phyloP scores from a whole-genome alignment of 2,329 filamentous ascomycete species.

The Hypoxylon sp. region DNA sequence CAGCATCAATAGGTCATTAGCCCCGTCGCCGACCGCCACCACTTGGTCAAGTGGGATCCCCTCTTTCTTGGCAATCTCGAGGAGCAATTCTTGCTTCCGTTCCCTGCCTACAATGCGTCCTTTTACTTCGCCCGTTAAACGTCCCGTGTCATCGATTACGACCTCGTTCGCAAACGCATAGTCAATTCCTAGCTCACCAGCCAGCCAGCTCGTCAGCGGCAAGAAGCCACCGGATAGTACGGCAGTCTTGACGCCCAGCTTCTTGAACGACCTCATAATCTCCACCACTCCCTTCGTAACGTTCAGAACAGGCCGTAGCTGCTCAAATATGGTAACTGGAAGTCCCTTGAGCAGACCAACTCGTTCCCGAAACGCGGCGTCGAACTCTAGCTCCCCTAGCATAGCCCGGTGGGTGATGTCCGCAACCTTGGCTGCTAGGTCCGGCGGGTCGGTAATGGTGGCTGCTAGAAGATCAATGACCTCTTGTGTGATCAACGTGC shows the following conservation, averaged over 20 bases:
- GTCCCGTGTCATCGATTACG: conserved; percentile 67
- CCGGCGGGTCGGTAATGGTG: conserved; percentile 74
- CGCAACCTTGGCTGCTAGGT: conserved; percentile 84
- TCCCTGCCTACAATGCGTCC: conserved; percentile 81
- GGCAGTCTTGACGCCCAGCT: conserved; percentile 85
- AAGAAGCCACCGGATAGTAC: conserved; percentile 94
- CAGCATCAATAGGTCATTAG: conserved; percentile 87
- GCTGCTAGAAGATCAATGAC: conserved; percentile 96
- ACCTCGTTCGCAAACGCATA: conserved; percentile 91
- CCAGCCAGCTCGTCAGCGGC: conserved; percentile 89
- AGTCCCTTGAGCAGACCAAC: conserved; percentile 86
- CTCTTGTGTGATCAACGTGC: conserved; percentile 95
- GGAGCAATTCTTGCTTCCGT: conserved; percentile 77
- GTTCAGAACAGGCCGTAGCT: conserved; percentile 78
- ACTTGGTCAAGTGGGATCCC: conserved; percentile 73
- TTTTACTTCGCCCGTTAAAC: conserved; percentile 77
- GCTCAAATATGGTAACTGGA: conserved; percentile 80
- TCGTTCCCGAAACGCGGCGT: conserved; percentile 82
- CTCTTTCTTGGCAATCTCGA: conserved; percentile 77
- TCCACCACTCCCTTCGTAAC: conserved; percentile 84
- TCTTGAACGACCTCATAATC: conserved; percentile 79
- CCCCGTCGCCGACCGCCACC: conserved; percentile 82
- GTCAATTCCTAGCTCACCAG: conserved; percentile 82
- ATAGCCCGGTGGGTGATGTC: conserved; percentile 94
- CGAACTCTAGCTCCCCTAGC: conserved; percentile 95